phyloP scores from a whole-genome alignment of 345 rosid species.

The Durio zibethinus region DNA sequence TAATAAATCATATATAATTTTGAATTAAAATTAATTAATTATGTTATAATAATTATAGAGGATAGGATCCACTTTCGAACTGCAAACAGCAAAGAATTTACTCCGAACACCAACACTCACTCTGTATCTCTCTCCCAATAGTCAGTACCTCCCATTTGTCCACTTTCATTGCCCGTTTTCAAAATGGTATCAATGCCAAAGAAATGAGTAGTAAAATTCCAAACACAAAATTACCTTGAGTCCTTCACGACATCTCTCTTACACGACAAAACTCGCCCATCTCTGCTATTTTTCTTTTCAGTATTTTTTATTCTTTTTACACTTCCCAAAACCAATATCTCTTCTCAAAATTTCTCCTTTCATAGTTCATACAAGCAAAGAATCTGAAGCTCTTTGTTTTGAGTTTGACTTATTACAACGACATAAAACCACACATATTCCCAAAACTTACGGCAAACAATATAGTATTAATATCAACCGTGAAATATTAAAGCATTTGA shows the following conservation, averaged over 20 bases:
- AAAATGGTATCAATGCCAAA: too few species aligned
- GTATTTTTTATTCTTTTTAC: neutral
- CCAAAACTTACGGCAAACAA: neutral
- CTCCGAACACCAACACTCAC: constrained; percentile 24
- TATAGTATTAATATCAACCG: neutral
- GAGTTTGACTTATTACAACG: constrained; percentile 31
- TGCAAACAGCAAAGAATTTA: constrained; percentile 25
- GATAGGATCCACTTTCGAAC: too few species aligned
- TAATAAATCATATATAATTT: too few species aligned
- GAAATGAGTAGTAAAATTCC: neutral
- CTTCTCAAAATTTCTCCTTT: neutral
- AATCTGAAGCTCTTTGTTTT: constrained; percentile 26
- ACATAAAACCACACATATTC: constrained; percentile 42
- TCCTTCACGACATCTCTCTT: constrained; percentile 29
- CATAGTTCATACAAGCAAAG: neutral
- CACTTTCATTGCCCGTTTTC: constrained; percentile 1
- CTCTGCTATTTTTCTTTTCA: neutral
- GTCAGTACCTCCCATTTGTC: constrained; percentile 11
- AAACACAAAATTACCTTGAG: constrained; percentile 21
- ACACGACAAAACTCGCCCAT: constrained; percentile 25
- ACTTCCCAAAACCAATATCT: constrained; percentile 22
- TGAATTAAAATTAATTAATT: too few species aligned
- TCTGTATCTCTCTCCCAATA: neutral
- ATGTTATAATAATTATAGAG: too few species aligned
- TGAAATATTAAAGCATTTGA: neutral